phyloP scores from a whole-genome alignment of 164 flowering plant genomes.

The Vitis labrusca region DNA sequence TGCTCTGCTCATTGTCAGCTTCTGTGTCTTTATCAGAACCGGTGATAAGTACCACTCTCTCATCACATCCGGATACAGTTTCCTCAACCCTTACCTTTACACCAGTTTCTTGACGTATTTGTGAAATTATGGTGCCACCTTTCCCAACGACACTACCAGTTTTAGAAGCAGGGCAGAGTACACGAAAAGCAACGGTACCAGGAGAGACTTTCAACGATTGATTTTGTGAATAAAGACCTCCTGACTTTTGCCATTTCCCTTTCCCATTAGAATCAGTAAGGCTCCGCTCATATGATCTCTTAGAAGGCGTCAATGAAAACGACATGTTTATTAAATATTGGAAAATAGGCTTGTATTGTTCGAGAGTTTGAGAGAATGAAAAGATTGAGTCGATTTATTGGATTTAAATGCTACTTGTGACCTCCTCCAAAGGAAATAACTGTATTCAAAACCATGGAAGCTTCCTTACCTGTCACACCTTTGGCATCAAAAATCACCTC shows the following conservation, averaged over 20 bases:
- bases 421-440: no score
- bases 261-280: constrained; percentile 51
- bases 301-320: constrained; percentile 59
- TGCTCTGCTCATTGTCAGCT: constrained; percentile 27
- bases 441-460: no score
- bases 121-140: constrained; percentile 51
- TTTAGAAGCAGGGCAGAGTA: constrained; percentile 73
- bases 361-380: no score
- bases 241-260: constrained; percentile 58
- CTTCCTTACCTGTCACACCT: no score
- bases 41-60: constrained; percentile 60
- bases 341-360: not conserved
- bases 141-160: constrained; percentile 63
- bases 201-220: constrained; percentile 29
- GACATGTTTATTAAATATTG: constrained; percentile 42
- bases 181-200: constrained; percentile 44
- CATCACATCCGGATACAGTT: constrained; percentile 70
- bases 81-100: constrained; percentile 79
- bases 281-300: constrained; percentile 55
- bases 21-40: constrained; percentile 57
- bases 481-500: no score
- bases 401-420: no score
- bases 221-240: constrained; percentile 23
- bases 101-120: constrained; percentile 73
- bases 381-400: no score